These are phyloP conservation scores for Tricholoma saponaceum DNA, from an alignment of 768 basidiomycete genomes.

Conservation along the genomic window DNA sequence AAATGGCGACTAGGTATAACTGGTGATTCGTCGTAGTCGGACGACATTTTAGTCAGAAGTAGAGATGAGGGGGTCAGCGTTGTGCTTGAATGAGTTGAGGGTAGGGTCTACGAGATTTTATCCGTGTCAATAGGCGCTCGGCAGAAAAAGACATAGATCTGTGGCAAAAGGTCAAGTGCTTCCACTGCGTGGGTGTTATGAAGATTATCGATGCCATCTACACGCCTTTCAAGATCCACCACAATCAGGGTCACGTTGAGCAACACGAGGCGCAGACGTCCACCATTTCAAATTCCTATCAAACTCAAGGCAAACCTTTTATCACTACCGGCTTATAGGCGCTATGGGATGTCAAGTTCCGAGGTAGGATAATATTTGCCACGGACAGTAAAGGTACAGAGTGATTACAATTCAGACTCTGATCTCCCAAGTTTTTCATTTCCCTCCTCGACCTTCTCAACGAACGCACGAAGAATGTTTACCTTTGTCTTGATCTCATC, in stretches of 20 bases:
- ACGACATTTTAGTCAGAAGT: not conserved
- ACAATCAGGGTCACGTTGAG: not conserved
- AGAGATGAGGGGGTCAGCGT: not conserved
- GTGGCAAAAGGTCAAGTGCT: not conserved
- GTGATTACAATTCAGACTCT: conserved; percentile 41
- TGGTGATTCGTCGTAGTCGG: not conserved
- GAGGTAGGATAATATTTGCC: not conserved
- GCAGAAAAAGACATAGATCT: conserved; percentile 4
- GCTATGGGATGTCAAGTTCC: not conserved
- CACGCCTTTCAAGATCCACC: conserved; percentile 13
- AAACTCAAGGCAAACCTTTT: conserved; percentile 7
- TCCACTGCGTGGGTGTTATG: conserved; percentile 5
- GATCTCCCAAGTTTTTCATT: conserved; percentile 33
- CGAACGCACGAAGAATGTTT: conserved; percentile 76
- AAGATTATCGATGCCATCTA: conserved; percentile 13
- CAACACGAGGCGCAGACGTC: conserved; percentile 25
- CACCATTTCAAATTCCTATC: conserved; percentile 8
- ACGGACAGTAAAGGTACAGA: conserved; percentile 1
- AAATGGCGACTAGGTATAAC: not conserved
- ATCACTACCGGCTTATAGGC: conserved; percentile 1
- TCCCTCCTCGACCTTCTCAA: conserved; percentile 31
- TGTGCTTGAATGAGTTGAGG: conserved; percentile 17
- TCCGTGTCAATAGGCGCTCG: conserved; percentile 4
- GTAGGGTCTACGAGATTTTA: conserved; percentile 23
- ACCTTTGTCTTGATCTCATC: conserved; percentile 93